Evolutionary conservation across 2,329 filamentous ascomycete genomes (phyloP).

Genomic region (Cadophora malorum): DNA sequence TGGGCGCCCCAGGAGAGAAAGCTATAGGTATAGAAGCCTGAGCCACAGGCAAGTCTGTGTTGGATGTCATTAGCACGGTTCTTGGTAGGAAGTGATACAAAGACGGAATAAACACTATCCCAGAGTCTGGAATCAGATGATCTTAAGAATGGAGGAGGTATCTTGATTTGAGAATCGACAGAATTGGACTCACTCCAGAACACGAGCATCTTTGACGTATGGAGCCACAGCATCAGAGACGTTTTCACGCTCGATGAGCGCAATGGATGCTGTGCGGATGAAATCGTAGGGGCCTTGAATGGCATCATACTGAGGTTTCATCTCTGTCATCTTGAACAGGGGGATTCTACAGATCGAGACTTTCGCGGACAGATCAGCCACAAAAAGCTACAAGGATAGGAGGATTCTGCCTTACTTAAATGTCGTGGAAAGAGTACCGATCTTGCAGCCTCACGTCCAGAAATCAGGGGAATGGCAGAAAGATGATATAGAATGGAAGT

Average conservation of each 20-base stretch:
- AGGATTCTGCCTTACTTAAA: not conserved
- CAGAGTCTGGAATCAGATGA: no score
- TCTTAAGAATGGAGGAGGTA: no score
- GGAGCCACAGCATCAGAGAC: constrained; percentile 31
- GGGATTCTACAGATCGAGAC: not conserved
- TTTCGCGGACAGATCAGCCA: no score
- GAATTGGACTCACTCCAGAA: constrained; percentile 43
- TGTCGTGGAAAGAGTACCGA: no score
- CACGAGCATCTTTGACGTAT: constrained; percentile 36
- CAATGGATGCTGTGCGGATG: constrained; percentile 32
- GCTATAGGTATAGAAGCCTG: constrained; percentile 46
- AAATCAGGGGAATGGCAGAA: not conserved
- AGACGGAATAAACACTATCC: no score
- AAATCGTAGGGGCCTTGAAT: constrained; percentile 37
- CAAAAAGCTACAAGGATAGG: no score
- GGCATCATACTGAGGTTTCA: constrained; percentile 33
- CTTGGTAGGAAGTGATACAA: no score
- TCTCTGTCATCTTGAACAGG: constrained; percentile 26
- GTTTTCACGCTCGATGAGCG: constrained; percentile 37
- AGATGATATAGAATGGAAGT: not conserved
- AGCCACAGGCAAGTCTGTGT: constrained; percentile 46
- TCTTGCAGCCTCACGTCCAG: not conserved
- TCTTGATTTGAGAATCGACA: not conserved
- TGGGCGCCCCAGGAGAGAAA: constrained; percentile 47
- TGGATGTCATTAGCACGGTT: not conserved